Percentiles rank a stretch among this genome's conserved stretches.
phyloP scores from a whole-genome alignment of 2,329 filamentous ascomycete species.

The Colletotrichum sp. region DNA sequence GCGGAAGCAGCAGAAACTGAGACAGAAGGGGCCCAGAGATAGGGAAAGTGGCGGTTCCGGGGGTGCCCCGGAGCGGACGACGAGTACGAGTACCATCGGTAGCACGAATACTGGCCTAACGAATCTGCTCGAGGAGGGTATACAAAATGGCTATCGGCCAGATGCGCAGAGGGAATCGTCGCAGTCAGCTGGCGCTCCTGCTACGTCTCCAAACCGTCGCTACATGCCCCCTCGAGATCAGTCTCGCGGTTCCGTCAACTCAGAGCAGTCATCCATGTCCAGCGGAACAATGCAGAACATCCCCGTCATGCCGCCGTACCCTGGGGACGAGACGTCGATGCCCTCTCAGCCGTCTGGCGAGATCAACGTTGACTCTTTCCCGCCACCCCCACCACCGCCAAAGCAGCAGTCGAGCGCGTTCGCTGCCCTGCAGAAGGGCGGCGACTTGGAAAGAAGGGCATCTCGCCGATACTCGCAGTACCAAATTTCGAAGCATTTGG shows the following conservation, averaged over 20 bases:
- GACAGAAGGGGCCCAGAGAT: conserved; percentile 65
- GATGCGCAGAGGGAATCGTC: conserved; percentile 28
- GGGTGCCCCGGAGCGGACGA: conserved; percentile 51
- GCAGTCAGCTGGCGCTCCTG: conserved; percentile 11
- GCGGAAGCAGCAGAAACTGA: conserved; percentile 90
- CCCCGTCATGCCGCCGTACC: conserved; percentile 75
- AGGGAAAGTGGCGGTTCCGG: conserved; percentile 49
- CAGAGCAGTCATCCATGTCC: conserved; percentile 72
- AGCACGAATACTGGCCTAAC: conserved; percentile 64
- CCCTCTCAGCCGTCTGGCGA: conserved; percentile 39
- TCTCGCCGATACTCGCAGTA: conserved; percentile 95
- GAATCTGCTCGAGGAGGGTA: conserved; percentile 62
- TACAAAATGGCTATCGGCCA: conserved; percentile 56
- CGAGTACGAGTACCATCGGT: conserved; percentile 62
- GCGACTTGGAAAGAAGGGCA: conserved; percentile 88
- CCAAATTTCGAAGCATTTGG: conserved; percentile 93
- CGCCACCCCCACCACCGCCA: conserved; percentile 69
- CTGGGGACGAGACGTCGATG: conserved; percentile 55
- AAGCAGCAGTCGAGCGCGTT: conserved; percentile 89
- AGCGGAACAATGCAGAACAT: conserved; percentile 78
- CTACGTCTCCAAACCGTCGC: conserved; percentile 52
- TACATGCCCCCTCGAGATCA: conserved; percentile 53
- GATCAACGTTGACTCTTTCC: conserved; percentile 68
- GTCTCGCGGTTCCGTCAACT: conserved; percentile 53
- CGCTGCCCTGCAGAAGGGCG: conserved; percentile 87